Base-by-base conservation (phyloP, 2,329 filamentous ascomycete species). In the Microascus cirrosus region DNA sequence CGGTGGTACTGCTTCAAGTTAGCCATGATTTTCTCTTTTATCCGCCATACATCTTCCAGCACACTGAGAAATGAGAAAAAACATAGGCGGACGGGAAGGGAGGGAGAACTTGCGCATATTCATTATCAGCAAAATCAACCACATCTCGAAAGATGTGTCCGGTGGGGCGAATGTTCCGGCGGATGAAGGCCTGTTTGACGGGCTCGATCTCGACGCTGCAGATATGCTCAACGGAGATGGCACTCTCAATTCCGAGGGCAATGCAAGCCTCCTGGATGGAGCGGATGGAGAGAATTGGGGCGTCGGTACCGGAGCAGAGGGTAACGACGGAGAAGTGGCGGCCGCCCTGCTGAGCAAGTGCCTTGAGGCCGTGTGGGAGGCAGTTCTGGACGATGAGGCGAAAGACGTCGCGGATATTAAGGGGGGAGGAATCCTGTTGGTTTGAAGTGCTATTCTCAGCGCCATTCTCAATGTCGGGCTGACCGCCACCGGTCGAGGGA, bases 231-330 rank as follows among this genome's bases (percentile, higher is more conserved):
- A 81, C 71, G 2, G 71, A 63, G 35, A 85, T 69, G 12, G 69
- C 65, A 6, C 62, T 62, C 1, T 66, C 61, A 22, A 66, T 67
- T 2, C 69, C 66, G 24, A 59, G 48, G 3, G 60, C 58, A 64
- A 67, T 66, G 69, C 65, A 57, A 3, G 77, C 71, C 18, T 79
- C 72, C 45, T 71, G 68, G 53, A 90, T 70, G 67, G 85, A 73
- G 15, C 82, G 71, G 15, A 90, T 66, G 0, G 85, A 84, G 1
- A 91, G 73, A 1, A 93, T 70, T 0, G 89, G 89, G 4, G 83
- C 83, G 63, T 93, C 89, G 0, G 89, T 92, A 0, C 89, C 89
- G 1, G 87, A 91, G 66, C 87, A 92, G 74, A 91, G 82, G 0
- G 89, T 93, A 0, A 79, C 87, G 28, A 91, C 67, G n/a, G 50